Base-by-base conservation (phyloP, 768 basidiomycete species). In the Harrya chromipes region DNA sequence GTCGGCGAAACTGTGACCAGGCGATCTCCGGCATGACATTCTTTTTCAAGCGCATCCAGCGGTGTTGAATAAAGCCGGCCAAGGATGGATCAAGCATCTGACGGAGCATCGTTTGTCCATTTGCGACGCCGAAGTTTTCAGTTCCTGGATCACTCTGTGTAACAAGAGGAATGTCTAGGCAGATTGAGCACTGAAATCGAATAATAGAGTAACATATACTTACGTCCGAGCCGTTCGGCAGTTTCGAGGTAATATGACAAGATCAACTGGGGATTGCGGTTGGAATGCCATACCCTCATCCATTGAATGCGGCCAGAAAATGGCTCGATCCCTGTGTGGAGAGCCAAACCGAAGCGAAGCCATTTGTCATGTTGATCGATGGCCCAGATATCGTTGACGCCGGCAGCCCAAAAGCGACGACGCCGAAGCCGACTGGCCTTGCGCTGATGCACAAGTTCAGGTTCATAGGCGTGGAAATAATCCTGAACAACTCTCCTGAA, bases 1-100 rank as follows among this genome's bases (percentile, higher is more conserved):
- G 26, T 0, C 53, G 45, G 0, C 65, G 55, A 2, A 75, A 39
- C 2, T 49, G 43, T 3, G 72, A 71, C 78, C 79, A 81, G 0
- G 51, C 53, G 0, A 69, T 71, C 49, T 80, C 76, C 0, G 72
- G 62, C 50, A 69, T 74, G 38, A 79, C 57, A 40, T 80, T 80
- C 2, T 58, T 67, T 27, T 74, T 69, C 0, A 59, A 46, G 0
- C 54, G 47, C 60, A 59, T 70, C 59, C 70, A 79, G 0, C 64
- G 54, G 43, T 81, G 77, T 45, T 79, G 77, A 0, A 75, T 42
- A 0, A 68, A 73, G 0, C 62, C 71, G 0, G 8, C 4, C 0
- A 81, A 62, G 0, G 46, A 27, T 0, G 75, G 71, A 49, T 81
- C 77, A 7, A 27, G 37, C 21, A 43, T 42, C 11, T 52, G 51